Evolutionary conservation across 441 rosid species (phyloP).

Genomic region (Gossypium gossypioides): DNA sequence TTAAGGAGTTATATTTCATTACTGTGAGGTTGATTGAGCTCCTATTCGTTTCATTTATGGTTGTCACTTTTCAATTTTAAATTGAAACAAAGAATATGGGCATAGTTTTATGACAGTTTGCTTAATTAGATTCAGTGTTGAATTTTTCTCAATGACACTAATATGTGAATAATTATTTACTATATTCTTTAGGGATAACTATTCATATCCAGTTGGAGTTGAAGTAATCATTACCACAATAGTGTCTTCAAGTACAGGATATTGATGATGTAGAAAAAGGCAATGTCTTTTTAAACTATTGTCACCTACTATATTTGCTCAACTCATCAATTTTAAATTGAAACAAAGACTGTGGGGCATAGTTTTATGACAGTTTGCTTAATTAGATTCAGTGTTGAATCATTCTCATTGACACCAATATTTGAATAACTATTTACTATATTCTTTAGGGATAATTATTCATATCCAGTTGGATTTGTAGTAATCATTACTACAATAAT

Average conservation of each 20-base stretch:
- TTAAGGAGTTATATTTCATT: not conserved
- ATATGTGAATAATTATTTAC: not conserved
- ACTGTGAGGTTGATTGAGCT: not conserved
- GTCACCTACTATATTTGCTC: not conserved
- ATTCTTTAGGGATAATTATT: not conserved
- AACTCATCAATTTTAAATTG: not conserved
- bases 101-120: not conserved
- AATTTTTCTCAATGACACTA: not conserved
- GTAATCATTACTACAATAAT: not conserved
- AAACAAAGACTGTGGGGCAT: not conserved
- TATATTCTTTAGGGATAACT: not conserved
- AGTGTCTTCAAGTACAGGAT: not conserved
- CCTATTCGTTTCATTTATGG: not conserved
- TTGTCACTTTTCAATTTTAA: not conserved
- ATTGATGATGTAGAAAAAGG: not conserved
- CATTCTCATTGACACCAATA: not conserved
- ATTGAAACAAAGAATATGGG: not conserved
- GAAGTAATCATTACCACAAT: not conserved
- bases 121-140: not conserved
- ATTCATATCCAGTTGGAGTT: not conserved
- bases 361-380: not conserved
- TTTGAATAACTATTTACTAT: not conserved
- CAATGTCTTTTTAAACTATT: not conserved
- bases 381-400: conserved; percentile 3
- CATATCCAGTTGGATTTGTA: not conserved